phyloP scores from a whole-genome alignment of 2,329 filamentous ascomycete genomes.

The Arthrobotrys conoides region DNA sequence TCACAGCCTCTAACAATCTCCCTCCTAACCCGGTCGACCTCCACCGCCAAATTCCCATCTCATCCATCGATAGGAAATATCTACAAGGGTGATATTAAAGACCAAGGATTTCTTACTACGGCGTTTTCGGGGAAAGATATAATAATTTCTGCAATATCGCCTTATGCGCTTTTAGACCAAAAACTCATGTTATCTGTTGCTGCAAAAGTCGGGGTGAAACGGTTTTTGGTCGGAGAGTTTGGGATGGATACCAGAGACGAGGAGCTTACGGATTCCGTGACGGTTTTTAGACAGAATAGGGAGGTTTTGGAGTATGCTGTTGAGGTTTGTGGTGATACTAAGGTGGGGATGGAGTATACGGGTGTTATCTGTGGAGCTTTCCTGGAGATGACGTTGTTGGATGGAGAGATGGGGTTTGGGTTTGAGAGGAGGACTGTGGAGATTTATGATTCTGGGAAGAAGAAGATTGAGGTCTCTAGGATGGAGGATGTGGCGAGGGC shows the following conservation, averaged over 20 bases:
- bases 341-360: slow-evolving; percentile 8
- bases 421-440: slow-evolving; percentile 4
- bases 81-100: no score
- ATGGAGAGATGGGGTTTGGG: slow-evolving; percentile 35
- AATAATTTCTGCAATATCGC: slow-evolving; percentile 38
- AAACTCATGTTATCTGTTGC: slow-evolving; percentile 39
- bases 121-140: slow-evolving; percentile 16
- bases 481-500: slow-evolving; percentile 27
- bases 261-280: slow-evolving; percentile 12
- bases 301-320: slow-evolving; percentile 11
- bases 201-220: slow-evolving; percentile 32
- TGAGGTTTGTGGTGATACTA: neutral
- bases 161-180: slow-evolving; percentile 31
- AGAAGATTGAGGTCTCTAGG: slow-evolving; percentile 26
- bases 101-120: no score
- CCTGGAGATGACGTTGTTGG: slow-evolving; percentile 28
- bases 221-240: slow-evolving; percentile 41
- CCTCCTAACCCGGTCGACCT: slow-evolving; percentile 23
- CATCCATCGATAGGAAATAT: slow-evolving; percentile 19
- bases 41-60: slow-evolving; percentile 24
- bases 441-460: slow-evolving; percentile 32
- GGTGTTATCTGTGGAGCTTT: slow-evolving; percentile 36
- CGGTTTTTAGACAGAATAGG: slow-evolving; percentile 26
- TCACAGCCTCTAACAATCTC: slow-evolving; percentile 26
- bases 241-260: slow-evolving; percentile 31